Conservation (phyloP, 306 rosid species). For the Leucaena leucocephala region DNA sequence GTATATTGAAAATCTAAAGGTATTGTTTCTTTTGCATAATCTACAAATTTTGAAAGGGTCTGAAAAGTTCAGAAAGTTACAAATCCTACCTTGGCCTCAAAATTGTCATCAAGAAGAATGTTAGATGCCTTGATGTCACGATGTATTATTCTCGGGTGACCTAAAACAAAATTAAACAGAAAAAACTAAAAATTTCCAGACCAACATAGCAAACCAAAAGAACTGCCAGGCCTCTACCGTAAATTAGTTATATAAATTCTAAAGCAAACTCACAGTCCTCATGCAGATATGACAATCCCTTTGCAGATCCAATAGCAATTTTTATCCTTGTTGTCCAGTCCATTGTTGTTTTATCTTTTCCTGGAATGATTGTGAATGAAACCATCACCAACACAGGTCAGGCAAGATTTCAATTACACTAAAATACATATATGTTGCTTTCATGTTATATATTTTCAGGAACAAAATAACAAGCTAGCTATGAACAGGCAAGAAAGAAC, state of each 20-base stretch:
- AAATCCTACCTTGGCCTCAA: slow-evolving; percentile 60
- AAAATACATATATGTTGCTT: not conserved
- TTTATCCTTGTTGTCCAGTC: slow-evolving; percentile 48
- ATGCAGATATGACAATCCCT: slow-evolving; percentile 47
- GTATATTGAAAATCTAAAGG: not conserved
- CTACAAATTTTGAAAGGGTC: slow-evolving; percentile 4
- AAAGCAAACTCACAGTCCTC: slow-evolving; percentile 47
- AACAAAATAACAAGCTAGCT: slow-evolving; percentile 5
- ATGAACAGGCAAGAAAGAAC: not conserved
- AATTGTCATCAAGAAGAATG: slow-evolving; percentile 59
- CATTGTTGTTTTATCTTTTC: slow-evolving; percentile 32
- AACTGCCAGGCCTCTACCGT: not conserved
- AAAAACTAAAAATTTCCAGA: slow-evolving; percentile 12
- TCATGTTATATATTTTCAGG: not conserved
- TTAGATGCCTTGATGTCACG: slow-evolving; percentile 77
- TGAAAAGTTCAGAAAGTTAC: not conserved
- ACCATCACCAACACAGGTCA: not conserved
- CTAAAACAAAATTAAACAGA: slow-evolving; percentile 37
- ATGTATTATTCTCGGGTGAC: slow-evolving; percentile 65
- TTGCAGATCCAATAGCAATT: slow-evolving; percentile 47
- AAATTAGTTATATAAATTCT: not conserved
- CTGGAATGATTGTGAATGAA: slow-evolving; percentile 27
- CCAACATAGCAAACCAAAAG: slow-evolving; percentile 2
- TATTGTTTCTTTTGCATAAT: slow-evolving; percentile 4
- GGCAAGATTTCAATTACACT: not conserved